These are phyloP conservation scores for Exophiala lecanii-corni DNA, from an alignment of 2,329 filamentous ascomycete genomes.

Conservation along the genomic window DNA sequence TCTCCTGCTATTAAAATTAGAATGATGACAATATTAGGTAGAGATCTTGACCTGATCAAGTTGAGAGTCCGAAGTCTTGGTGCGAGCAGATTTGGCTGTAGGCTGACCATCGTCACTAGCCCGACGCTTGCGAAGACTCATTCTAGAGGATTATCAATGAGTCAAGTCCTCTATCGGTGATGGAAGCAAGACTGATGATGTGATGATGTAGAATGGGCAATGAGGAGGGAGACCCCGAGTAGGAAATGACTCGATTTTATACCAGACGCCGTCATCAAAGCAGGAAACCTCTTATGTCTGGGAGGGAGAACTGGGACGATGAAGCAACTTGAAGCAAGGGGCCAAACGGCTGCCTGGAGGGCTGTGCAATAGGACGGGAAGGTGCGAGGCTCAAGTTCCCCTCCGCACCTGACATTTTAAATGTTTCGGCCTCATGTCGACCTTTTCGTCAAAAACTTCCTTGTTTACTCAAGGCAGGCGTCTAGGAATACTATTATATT, in stretches of 20 bases:
- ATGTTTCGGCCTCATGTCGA: too few species aligned
- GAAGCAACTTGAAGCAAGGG: background rate
- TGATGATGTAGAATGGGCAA: slow-evolving; percentile 5
- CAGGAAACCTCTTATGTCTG: too few species aligned
- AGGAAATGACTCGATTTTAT: slow-evolving; percentile 5
- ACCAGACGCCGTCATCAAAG: too few species aligned
- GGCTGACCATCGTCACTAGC: slow-evolving; percentile 8
- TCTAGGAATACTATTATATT: too few species aligned
- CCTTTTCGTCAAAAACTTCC: too few species aligned
- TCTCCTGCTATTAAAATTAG: slow-evolving; percentile 10
- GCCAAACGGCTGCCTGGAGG: background rate
- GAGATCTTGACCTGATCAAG: slow-evolving; percentile 11
- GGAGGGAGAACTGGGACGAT: background rate
- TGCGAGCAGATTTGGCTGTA: slow-evolving; percentile 7
- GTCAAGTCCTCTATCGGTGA: background rate
- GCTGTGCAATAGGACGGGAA: background rate
- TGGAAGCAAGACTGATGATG: slow-evolving; percentile 6
- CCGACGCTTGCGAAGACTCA: slow-evolving; percentile 9
- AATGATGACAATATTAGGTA: slow-evolving; percentile 7
- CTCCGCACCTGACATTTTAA: too few species aligned
- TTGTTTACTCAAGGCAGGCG: too few species aligned
- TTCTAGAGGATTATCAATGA: slow-evolving; percentile 1
- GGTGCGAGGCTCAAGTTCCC: too few species aligned
- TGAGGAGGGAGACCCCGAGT: slow-evolving; percentile 5
- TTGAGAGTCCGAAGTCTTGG: slow-evolving; percentile 6